A percentile compares a stretch with the other conserved stretches of the same genome.
These are phyloP conservation scores for Malania oleifera DNA, from an alignment of 164 flowering plant species.

Conservation along the genomic window DNA sequence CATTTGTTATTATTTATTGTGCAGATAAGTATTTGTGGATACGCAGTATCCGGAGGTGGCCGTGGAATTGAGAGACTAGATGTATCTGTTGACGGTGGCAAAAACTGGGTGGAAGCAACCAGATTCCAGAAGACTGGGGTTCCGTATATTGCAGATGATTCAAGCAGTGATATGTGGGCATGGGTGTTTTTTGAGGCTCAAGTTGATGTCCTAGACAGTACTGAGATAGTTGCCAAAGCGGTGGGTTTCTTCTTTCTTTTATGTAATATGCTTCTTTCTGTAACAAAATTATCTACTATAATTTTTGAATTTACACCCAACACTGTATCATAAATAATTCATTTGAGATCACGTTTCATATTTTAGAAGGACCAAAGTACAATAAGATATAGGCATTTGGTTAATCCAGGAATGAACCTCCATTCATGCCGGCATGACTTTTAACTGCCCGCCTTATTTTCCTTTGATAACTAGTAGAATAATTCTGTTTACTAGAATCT, in stretches of 20 bases:
- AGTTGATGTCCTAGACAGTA: slow-evolving; percentile 35
- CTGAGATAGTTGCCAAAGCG: slow-evolving; percentile 89
- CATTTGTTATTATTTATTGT: slow-evolving; percentile 5
- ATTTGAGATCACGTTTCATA: no score
- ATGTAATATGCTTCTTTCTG: not conserved
- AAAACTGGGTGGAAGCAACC: slow-evolving; percentile 84
- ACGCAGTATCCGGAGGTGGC: slow-evolving; percentile 95
- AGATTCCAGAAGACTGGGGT: slow-evolving; percentile 59
- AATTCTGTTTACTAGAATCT: no score
- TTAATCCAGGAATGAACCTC: no score
- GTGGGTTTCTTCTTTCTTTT: slow-evolving; percentile 29
- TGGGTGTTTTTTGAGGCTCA: slow-evolving; percentile 79
- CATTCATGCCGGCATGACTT: no score
- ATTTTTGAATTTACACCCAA: no score
- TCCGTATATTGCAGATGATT: slow-evolving; percentile 58
- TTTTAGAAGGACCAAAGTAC: no score
- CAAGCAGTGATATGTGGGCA: slow-evolving; percentile 82
- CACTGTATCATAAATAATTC: no score
- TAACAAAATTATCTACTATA: no score
- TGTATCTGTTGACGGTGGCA: slow-evolving; percentile 84
- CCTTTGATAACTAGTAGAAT: no score
- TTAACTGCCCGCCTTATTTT: no score
- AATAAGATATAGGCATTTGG: no score
- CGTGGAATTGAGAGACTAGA: slow-evolving; percentile 96
- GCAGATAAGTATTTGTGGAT: slow-evolving; percentile 74